phyloP scores from a whole-genome alignment of 345 rosid genomes.

The Lumnitzera littorea region DNA sequence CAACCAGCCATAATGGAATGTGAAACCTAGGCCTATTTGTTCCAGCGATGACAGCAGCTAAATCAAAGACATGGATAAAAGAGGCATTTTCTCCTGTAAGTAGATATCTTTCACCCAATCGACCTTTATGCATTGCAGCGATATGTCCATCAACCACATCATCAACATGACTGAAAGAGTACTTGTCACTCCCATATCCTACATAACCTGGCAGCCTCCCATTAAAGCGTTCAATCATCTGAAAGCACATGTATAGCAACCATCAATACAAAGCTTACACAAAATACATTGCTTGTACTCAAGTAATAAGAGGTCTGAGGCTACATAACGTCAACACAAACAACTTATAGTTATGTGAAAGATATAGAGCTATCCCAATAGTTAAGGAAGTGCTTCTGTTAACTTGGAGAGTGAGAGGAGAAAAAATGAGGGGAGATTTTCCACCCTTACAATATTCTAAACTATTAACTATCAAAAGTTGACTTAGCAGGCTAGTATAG shows the following conservation, averaged over 20 bases:
- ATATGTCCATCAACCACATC: conserved; percentile 80
- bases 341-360: no score
- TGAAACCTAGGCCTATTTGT: conserved; percentile 52
- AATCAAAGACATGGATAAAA: conserved; percentile 54
- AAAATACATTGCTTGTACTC: no score
- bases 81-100: conserved; percentile 91
- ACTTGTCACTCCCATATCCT: conserved; percentile 66
- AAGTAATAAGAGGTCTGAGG: no score
- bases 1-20: conserved; percentile 59
- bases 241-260: conserved; percentile 11
- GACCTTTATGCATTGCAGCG: conserved; percentile 67
- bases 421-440: no score
- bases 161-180: conserved; percentile 72
- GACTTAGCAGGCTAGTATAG: no score
- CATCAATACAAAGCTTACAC: not conserved
- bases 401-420: no score
- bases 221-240: conserved; percentile 76
- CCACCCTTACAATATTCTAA: no score
- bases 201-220: conserved; percentile 84
- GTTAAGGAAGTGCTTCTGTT: no score
- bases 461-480: no score
- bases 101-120: conserved; percentile 63
- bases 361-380: no score
- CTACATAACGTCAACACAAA: no score
- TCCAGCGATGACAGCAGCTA: conserved; percentile 63